Conservation (phyloP, 2,329 filamentous ascomycete genomes). For the Cytospora piceae region DNA sequence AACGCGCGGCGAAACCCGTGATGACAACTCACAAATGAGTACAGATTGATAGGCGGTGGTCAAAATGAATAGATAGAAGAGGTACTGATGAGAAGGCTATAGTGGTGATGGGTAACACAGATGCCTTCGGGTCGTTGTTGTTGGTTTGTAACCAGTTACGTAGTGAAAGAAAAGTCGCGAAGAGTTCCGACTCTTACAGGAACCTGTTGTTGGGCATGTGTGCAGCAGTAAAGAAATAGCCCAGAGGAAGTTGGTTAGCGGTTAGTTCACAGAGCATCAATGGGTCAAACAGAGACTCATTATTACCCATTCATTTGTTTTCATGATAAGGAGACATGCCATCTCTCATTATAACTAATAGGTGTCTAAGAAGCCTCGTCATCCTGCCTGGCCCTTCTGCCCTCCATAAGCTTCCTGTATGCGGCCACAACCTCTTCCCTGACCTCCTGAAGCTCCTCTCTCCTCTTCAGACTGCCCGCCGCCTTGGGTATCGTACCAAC, state of each 20-base stretch:
- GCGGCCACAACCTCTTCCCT: slow-evolving; percentile 72
- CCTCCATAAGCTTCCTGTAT: slow-evolving; percentile 72
- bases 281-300: not conserved
- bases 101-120: too few relatives aligned
- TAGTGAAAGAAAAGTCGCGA: not conserved
- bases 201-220: not conserved
- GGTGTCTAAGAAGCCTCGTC: not conserved
- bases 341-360: slow-evolving; percentile 5
- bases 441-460: slow-evolving; percentile 73
- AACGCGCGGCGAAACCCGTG: not conserved
- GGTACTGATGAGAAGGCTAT: too few relatives aligned
- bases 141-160: not conserved
- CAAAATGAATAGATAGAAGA: too few relatives aligned
- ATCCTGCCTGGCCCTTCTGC: slow-evolving; percentile 42
- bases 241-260: not conserved
- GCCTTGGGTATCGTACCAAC: slow-evolving; percentile 70
- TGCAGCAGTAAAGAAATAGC: not conserved
- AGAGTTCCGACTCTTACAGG: not conserved
- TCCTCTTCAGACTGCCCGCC: slow-evolving; percentile 70
- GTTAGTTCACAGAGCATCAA: not conserved
- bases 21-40: not conserved
- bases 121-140: not conserved
- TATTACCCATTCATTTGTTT: not conserved
- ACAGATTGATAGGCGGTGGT: not conserved
- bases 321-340: not conserved